Evolutionary conservation across 768 basidiomycete species (phyloP).

Genomic region (Boletellus ananas): DNA sequence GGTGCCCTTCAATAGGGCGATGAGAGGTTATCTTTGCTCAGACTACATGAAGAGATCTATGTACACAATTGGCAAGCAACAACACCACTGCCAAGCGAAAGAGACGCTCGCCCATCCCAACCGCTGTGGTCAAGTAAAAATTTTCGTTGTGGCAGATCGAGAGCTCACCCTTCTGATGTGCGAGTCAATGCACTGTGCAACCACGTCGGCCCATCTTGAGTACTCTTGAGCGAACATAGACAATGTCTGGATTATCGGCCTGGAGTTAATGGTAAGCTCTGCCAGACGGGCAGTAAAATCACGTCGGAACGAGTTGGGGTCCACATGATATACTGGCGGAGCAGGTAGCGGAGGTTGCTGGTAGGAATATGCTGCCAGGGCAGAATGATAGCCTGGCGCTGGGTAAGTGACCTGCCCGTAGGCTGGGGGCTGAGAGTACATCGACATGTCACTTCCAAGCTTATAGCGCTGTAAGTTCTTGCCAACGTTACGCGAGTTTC

Average conservation of each 20-base stretch:
- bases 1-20: conserved; percentile 31
- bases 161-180: conserved; percentile 87
- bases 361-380: conserved; percentile 44
- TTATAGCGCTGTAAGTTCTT: conserved; percentile 33
- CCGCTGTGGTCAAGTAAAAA: conserved; percentile 27
- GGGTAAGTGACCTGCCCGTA: conserved; percentile 58
- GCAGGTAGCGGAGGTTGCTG: conserved; percentile 42
- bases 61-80: conserved; percentile 41
- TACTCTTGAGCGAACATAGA: conserved; percentile 93
- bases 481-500: conserved; percentile 32
- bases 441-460: conserved; percentile 49
- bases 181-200: conserved; percentile 76
- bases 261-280: conserved; percentile 89
- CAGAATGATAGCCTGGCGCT: conserved; percentile 44
- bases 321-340: conserved; percentile 46
- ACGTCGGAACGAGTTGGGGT: conserved; percentile 71
- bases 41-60: conserved; percentile 40
- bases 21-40: conserved; percentile 41
- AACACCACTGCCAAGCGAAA: conserved; percentile 20
- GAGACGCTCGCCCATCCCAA: conserved; percentile 22
- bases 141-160: conserved; percentile 17
- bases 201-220: conserved; percentile 70
- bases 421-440: conserved; percentile 57
- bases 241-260: conserved; percentile 87
- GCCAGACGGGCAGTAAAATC: conserved; percentile 72